Evolutionary conservation across 768 basidiomycete genomes (phyloP).

Genomic region (Hypholoma sublateritium): DNA sequence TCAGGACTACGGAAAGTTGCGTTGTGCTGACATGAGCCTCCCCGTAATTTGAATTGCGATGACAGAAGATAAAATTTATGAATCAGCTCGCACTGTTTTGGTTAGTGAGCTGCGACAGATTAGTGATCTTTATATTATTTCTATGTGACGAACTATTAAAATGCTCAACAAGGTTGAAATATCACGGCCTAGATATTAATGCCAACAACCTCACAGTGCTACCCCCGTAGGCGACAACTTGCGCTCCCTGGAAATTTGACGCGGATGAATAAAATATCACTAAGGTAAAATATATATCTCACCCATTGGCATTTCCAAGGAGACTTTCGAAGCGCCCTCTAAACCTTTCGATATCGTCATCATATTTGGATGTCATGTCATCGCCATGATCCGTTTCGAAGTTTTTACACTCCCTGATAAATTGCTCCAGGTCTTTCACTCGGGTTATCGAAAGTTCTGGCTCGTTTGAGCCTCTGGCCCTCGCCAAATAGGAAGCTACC

Average conservation of each 20-base stretch:
- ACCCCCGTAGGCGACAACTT: constrained; percentile 11
- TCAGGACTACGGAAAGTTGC: no score
- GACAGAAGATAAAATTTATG: no score
- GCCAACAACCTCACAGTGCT: not conserved
- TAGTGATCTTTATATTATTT: no score
- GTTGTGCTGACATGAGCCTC: no score
- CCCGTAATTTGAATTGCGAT: no score
- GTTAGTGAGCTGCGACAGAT: no score
- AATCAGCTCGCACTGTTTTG: no score
- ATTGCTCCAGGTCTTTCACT: constrained; percentile 63
- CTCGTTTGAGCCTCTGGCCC: constrained; percentile 66
- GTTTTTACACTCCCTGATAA: constrained; percentile 58
- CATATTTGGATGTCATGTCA: constrained; percentile 31
- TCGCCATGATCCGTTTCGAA: constrained; percentile 61
- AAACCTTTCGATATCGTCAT: constrained; percentile 28
- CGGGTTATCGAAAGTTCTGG: constrained; percentile 60
- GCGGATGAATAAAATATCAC: not conserved
- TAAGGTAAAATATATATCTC: not conserved
- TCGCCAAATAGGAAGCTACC: constrained; percentile 74
- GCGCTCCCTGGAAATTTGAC: constrained; percentile 8
- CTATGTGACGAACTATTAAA: no score
- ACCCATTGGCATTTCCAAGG: constrained; percentile 30
- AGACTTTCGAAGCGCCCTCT: constrained; percentile 27
- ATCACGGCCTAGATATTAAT: no score
- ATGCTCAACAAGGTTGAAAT: no score